Evolutionary conservation across 192 early-diverging fungal genomes (phyloP), one percentile per base, ranked within the genome.

Genomic region (Linnemannia elongata): DNA sequence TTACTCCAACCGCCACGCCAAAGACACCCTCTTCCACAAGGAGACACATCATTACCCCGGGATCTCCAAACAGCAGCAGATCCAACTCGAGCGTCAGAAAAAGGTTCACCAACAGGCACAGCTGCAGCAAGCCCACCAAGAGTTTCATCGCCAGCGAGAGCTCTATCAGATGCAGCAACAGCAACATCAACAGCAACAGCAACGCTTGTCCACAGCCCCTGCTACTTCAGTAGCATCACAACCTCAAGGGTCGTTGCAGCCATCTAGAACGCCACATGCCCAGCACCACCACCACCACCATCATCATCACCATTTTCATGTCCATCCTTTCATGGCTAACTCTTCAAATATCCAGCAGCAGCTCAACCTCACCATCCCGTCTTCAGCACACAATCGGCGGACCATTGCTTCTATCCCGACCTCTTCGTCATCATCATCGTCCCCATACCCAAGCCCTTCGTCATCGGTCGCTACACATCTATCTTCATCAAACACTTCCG

Each of bases 1-100:
- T 1, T 73, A 68, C 54, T 85, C 82, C 20, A 71, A 55, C 35
- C 49, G 69, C 17, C 71, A 74, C 24, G 35, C 74, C 54, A 80
- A 74, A 39, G 84, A 81, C 15, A 69, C 78, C 3, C 79, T 86
- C 17, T 86, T 81, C 75, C 84, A 86, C 71, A 86, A 86, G 38
- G 75, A 81, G 33, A 69, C 74, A 1, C 79, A 72, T 36, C 78
- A 72, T 18, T 74, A 60, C 39, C 74, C 57, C 15, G 71, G 77
- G 18, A 30, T 68, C 5, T 60, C 74, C 4, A 75, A 85, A 8
- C 83, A 85, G 4, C 74, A 80, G 44, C 83, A 85, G 35, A 7
- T 41, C 12, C 84, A 74, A 36, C 42, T 72, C 27, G 74, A 81
- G 33, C 69, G 45, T 9, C 78, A 76, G 66, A 75, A 77, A 52